These are phyloP conservation scores for Phaeoacremonium minimum DNA, from an alignment of 2,329 filamentous ascomycete species.

Conservation along the genomic window DNA sequence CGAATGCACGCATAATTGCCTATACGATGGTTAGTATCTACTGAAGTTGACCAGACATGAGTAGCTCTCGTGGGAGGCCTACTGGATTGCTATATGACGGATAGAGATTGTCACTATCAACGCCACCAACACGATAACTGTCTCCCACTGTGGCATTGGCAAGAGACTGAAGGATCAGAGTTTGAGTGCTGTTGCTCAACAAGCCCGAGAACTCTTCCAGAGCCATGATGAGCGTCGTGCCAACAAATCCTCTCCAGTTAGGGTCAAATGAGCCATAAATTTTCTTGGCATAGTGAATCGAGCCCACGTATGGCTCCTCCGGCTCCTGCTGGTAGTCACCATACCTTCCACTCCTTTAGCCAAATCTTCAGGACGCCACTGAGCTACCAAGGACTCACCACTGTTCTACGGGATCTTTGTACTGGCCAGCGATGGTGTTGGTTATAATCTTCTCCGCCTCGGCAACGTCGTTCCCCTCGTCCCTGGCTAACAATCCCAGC, in stretches of 20 bases:
- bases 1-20: slow-evolving; percentile 57
- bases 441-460: slow-evolving; percentile 49
- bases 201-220: slow-evolving; percentile 54
- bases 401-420: slow-evolving; percentile 44
- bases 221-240: slow-evolving; percentile 52
- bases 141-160: slow-evolving; percentile 54
- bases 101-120: slow-evolving; percentile 58
- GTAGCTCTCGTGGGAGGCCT: slow-evolving; percentile 11
- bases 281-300: slow-evolving; percentile 38
- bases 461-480: slow-evolving; percentile 40
- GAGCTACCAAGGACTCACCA: slow-evolving; percentile 50
- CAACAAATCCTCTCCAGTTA: slow-evolving; percentile 62
- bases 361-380: too few relatives aligned
- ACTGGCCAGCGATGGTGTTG: slow-evolving; percentile 49
- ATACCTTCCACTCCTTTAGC: too few relatives aligned
- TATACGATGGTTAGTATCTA: too few relatives aligned
- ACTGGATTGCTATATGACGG: slow-evolving; percentile 57
- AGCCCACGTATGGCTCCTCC: slow-evolving; percentile 54
- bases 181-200: slow-evolving; percentile 25
- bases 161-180: slow-evolving; percentile 47
- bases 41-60: too few relatives aligned
- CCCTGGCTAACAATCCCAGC: slow-evolving; percentile 50
- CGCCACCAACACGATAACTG: slow-evolving; percentile 55
- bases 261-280: slow-evolving; percentile 59
- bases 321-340: slow-evolving; percentile 50